Evolutionary conservation across 306 rosid species (phyloP), one percentile per base, ranked within the genome.

Genomic region (Acacia crassicarpa): DNA sequence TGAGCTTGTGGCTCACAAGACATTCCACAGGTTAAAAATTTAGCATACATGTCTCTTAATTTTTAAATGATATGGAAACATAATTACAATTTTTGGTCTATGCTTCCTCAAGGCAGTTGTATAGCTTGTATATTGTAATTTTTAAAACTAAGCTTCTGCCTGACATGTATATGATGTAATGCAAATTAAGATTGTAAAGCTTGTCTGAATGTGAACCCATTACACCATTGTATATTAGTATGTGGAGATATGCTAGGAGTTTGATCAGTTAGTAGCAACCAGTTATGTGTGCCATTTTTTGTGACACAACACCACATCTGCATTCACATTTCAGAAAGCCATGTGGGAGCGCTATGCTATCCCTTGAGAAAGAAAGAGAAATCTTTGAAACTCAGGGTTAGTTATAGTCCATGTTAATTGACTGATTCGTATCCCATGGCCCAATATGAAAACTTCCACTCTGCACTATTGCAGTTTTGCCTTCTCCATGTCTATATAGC

Each of bases 1-100:
- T 78, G 71, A 13, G 11, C 89, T 92, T 79, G 91, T 93, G 78
- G 98, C 97, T 89, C 91, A 89, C 86, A 95, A 95, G 90, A 95
- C 98, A 75, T 95, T 95, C 83, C 99, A 95, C 91, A 91, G 99
- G 99, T 95, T 82, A 16, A 22, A 51, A 51, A 51, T 51, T 17
- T 51, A 51, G 90, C 22, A 80, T 15, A 23, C 78, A 67, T 63
- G 49, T 80, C 65, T 82, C 41, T 43, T 40, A 13, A 40, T 41
- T 15, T 30, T 53, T 25, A 49, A 49, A 25, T 53, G 20, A 45
- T 48, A 54, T 33, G 43, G 74, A 65, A 38, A 75, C 30, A 10
- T 71, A 49, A 43, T 41, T 51, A 65, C 35, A 76, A 44, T 76
- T 78, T 84, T 25, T 6, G 59, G 17, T 66, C 10, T 22, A 23